Conservation (phyloP, 1,139 yeast species). For the Nakaseomyces sp. region DNA sequence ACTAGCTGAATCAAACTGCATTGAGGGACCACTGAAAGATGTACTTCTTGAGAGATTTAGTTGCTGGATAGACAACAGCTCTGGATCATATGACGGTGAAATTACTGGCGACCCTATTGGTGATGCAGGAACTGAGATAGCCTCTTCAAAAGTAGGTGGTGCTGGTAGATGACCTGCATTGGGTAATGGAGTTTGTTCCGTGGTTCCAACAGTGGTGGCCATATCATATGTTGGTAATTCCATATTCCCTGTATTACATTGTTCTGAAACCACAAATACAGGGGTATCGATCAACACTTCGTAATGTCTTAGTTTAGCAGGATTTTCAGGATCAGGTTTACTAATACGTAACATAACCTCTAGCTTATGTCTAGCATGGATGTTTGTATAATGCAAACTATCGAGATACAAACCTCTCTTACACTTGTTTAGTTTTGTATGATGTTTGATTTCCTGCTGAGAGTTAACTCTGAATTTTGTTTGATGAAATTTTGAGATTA, state of each 20-base stretch:
- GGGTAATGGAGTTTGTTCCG: slow-evolving; percentile 6
- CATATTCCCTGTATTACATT: slow-evolving; percentile 59
- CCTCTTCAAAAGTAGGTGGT: slow-evolving; percentile 56
- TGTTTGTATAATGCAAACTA: slow-evolving; percentile 54
- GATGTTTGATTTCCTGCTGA: slow-evolving; percentile 21
- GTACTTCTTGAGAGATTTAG: slow-evolving; percentile 25
- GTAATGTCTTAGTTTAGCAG: slow-evolving; percentile 63
- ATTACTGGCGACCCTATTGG: slow-evolving; percentile 20
- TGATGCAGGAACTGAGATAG: slow-evolving; percentile 34
- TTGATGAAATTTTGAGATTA: slow-evolving; percentile 18
- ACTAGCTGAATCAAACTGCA: background rate
- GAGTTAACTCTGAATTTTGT: slow-evolving; percentile 21
- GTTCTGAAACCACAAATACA: slow-evolving; percentile 58
- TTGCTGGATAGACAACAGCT: slow-evolving; percentile 26
- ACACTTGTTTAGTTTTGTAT: slow-evolving; percentile 24
- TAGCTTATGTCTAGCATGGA: slow-evolving; percentile 64
- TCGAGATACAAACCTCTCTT: slow-evolving; percentile 54
- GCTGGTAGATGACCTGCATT: slow-evolving; percentile 11
- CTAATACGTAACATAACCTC: slow-evolving; percentile 75
- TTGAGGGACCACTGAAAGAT: slow-evolving; percentile 13
- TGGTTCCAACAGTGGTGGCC: slow-evolving; percentile 29
- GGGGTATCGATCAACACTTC: slow-evolving; percentile 92
- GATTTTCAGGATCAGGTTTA: slow-evolving; percentile 47
- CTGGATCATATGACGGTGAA: slow-evolving; percentile 19
- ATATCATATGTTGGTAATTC: slow-evolving; percentile 64